Evolutionary conservation across 805 yeast species (phyloP).

Genomic region (Phaffomyces opuntiae): DNA sequence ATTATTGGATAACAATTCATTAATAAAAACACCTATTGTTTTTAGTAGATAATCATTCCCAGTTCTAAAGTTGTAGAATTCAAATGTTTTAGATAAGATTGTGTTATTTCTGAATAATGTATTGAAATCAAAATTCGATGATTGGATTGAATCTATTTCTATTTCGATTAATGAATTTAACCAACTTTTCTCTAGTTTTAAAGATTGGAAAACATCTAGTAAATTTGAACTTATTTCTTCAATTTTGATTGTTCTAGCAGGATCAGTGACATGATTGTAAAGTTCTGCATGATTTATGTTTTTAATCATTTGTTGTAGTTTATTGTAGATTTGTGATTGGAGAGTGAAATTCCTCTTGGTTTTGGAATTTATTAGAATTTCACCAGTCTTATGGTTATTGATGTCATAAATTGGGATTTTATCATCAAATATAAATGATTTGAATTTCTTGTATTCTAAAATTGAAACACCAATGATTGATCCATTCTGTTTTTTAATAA

Average conservation of each 20-base stretch:
- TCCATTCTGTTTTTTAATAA: slow-evolving; percentile 24
- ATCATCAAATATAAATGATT: slow-evolving; percentile 13
- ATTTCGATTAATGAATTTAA: slow-evolving; percentile 68
- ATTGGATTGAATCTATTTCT: slow-evolving; percentile 6
- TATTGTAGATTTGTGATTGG: slow-evolving; percentile 51
- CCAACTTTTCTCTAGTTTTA: slow-evolving; percentile 67
- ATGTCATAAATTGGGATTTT: slow-evolving; percentile 38
- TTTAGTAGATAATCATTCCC: slow-evolving; percentile 76
- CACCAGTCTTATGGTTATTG: slow-evolving; percentile 43
- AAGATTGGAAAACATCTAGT: slow-evolving; percentile 67
- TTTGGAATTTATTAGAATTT: slow-evolving; percentile 43
- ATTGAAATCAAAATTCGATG: slow-evolving; percentile 32
- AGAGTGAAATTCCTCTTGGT: slow-evolving; percentile 50
- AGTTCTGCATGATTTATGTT: slow-evolving; percentile 47
- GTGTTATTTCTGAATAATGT: slow-evolving; percentile 82
- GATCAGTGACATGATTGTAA: slow-evolving; percentile 32
- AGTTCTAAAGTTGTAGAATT: slow-evolving; percentile 62
- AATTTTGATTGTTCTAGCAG: slow-evolving; percentile 32
- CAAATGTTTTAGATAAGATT: slow-evolving; percentile 74
- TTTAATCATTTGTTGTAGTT: slow-evolving; percentile 54
- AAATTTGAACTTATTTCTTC: slow-evolving; percentile 53
- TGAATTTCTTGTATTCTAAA: slow-evolving; percentile 7
- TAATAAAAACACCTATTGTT: slow-evolving; percentile 64
- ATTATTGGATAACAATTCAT: slow-evolving; percentile 36
- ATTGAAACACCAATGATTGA: slow-evolving; percentile 24